Evolutionary conservation across 2,329 filamentous ascomycete genomes (phyloP).

Genomic region (Exophiala sp.): DNA sequence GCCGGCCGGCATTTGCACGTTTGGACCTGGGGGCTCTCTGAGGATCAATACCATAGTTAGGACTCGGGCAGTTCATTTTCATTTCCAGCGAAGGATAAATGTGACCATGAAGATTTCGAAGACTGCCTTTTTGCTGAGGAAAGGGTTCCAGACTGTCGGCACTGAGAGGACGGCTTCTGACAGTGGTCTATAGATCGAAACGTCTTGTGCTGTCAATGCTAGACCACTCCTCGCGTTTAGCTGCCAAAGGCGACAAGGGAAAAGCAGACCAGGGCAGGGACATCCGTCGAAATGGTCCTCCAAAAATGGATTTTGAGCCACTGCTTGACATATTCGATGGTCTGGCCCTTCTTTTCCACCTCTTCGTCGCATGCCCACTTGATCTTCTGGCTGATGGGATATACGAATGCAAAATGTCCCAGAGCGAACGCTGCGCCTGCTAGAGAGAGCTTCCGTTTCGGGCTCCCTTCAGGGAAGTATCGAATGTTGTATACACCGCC

Average conservation of each 20-base stretch:
- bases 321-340: conserved; percentile 12
- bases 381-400: conserved; percentile 9
- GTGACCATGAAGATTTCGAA: neutral
- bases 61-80: too few relatives aligned
- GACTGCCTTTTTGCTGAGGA: neutral
- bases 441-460: conserved; percentile 12
- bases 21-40: conserved; percentile 16
- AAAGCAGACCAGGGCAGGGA: conserved; percentile 18
- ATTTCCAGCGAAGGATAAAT: conserved; percentile 10
- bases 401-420: conserved; percentile 16
- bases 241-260: conserved; percentile 6
- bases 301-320: conserved; percentile 19
- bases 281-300: conserved; percentile 11
- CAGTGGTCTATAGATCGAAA: too few relatives aligned
- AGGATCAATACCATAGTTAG: too few relatives aligned
- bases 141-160: too few relatives aligned
- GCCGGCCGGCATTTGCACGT: conserved; percentile 11
- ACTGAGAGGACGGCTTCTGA: too few relatives aligned
- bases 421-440: conserved; percentile 9
- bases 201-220: too few relatives aligned
- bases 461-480: conserved; percentile 6
- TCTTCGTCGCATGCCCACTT: conserved; percentile 15
- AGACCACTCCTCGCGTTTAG: neutral
- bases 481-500: conserved; percentile 7
- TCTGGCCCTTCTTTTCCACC: conserved; percentile 15